Evolutionary conservation across 2,329 filamentous ascomycete genomes (phyloP), one percentile per base, ranked within the genome.

Genomic region (Biscogniauxia sp.): DNA sequence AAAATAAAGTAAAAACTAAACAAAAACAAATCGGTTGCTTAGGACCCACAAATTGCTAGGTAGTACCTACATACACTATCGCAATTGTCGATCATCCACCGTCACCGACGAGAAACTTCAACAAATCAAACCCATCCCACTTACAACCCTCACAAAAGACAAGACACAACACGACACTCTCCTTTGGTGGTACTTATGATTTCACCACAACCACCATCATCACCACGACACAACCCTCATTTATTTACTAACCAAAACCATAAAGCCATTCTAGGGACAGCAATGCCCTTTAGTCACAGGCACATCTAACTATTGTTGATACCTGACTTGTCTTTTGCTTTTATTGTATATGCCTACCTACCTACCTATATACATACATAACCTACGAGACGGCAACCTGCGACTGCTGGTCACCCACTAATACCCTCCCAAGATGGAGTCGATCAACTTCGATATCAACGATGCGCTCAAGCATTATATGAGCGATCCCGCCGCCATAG

Each of bases 391-490:
- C 28, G 1, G 11, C 28, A 32, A 32, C 28, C 6, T 32, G 19
- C 45, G 20, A n/a, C 45, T 50, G 7, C 20, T 50, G 45, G 19
- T 50, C 45, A 13, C 17, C 9, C 23, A 23, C 23, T 23, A 2
- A 23, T 5, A 7, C 11, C 23, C 13, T 26, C 13, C 28, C 26
- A 55, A 55, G 20, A 89, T 89, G 88, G 89, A 82, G 72, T 90
- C 90, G 80, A 85, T 93, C 74, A 85, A 89, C 72, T 99, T 99
- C 79, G 92, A 98, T 76, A 92, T 99, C 77, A 97, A 97, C 76
- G 90, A 97, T 80, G 92, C 93, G 67, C 89, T 98, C 76, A 97
- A 97, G 82, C 86, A 92, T 75, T 99, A 97, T 79, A 91, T 97
- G 85, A 96, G 92, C 78, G 94, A 98, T 75, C 94, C 95, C 8